Conservation (phyloP, 1,139 yeast species). For the Scheffersomyces lignicola region DNA sequence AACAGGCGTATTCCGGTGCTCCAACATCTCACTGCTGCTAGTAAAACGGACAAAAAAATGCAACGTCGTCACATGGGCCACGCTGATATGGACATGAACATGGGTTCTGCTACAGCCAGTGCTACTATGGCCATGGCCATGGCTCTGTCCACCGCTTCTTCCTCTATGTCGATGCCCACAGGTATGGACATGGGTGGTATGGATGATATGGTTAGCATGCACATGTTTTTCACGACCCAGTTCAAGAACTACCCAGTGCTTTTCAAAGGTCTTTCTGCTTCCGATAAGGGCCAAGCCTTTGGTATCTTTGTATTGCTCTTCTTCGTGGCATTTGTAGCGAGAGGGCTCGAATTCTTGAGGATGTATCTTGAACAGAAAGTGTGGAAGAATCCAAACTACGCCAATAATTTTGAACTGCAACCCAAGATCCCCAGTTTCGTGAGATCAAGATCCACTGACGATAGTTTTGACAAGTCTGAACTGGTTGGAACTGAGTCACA, state of each 20-base stretch:
- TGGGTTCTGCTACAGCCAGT: constrained; percentile 7
- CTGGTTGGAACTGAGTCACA: constrained; percentile 1
- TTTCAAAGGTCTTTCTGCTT: constrained; percentile 54
- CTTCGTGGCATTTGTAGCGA: constrained; percentile 54
- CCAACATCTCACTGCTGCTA: too few species aligned
- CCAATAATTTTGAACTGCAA: constrained; percentile 8
- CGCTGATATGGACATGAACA: constrained; percentile 3
- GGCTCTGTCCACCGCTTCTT: constrained; percentile 15
- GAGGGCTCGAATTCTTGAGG: constrained; percentile 58
- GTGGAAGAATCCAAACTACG: constrained; percentile 45
- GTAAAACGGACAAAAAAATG: too few species aligned
- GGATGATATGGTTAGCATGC: constrained; percentile 41
- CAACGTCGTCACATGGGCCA: constrained; percentile 4
- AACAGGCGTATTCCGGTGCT: too few species aligned
- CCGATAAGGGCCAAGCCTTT: constrained; percentile 59
- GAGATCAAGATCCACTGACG: constrained; percentile 2
- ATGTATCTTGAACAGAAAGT: constrained; percentile 67
- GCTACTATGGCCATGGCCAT: constrained; percentile 14
- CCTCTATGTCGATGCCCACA: constrained; percentile 18
- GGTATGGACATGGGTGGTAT: constrained; percentile 25
- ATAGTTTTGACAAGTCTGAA: constrained; percentile 5
- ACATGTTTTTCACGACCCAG: constrained; percentile 52
- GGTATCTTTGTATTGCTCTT: constrained; percentile 68
- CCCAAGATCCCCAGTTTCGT: neutral
- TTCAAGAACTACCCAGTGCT: constrained; percentile 60